A percentile compares a stretch with the other conserved stretches of the same genome.
Conservation (phyloP, 305 asterid genomes). For the Solanum aculeatissimum region DNA sequence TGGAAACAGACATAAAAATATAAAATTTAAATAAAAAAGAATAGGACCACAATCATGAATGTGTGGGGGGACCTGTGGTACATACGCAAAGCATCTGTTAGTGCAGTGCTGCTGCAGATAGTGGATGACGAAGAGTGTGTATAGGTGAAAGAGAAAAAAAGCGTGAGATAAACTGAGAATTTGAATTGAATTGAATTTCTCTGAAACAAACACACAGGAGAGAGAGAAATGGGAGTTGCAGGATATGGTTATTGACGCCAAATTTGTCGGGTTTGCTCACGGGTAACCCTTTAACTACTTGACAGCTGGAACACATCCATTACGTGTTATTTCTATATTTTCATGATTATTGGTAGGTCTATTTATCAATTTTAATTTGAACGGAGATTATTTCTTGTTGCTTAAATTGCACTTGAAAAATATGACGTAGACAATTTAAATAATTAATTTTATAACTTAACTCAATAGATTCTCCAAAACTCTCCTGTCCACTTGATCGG, state of each 20-base stretch:
- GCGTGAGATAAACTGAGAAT: neutral
- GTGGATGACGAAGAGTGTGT: neutral
- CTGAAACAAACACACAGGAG: neutral
- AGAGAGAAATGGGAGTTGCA: neutral
- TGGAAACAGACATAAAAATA: constrained; percentile 10
- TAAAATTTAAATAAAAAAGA: neutral
- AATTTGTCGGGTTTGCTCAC: neutral
- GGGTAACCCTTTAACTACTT: neutral
- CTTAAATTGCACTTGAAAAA: neutral
- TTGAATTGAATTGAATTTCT: neutral
- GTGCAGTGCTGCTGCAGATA: neutral
- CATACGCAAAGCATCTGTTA: neutral
- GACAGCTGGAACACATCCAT: neutral
- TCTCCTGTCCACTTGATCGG: neutral
- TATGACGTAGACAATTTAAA: too few relatives aligned
- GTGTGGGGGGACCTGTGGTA: neutral
- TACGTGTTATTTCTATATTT: neutral
- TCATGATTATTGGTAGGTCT: neutral
- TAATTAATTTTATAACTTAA: neutral
- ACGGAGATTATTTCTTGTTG: neutral
- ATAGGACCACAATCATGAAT: neutral
- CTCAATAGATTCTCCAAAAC: neutral
- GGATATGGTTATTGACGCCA: neutral
- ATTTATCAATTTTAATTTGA: neutral
- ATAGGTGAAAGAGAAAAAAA: neutral